Percentiles rank a stretch among this genome's conserved stretches.
Evolutionary conservation across 805 yeast genomes (phyloP).

Genomic region (Cyberlindnera maritima): DNA sequence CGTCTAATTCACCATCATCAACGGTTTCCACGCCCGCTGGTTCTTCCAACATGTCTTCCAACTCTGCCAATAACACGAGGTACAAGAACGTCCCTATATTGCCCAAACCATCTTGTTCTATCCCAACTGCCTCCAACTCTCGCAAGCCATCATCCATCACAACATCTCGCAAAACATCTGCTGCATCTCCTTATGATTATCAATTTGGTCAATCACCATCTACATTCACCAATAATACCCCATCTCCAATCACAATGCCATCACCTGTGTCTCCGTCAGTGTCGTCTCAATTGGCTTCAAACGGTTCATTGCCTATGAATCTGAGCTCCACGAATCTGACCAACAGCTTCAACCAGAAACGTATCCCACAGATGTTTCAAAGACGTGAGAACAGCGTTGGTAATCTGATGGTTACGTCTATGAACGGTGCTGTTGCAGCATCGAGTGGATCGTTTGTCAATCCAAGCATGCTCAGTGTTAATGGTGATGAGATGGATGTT

Average conservation of each 20-base stretch:
- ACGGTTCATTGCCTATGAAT: slow-evolving; percentile 21
- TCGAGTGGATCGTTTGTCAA: slow-evolving; percentile 9
- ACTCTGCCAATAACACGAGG: slow-evolving; percentile 10
- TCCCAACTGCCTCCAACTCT: slow-evolving; percentile 4
- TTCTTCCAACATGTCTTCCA: not conserved
- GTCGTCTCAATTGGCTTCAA: slow-evolving; percentile 7
- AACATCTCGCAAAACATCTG: slow-evolving; percentile 8
- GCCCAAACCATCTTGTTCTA: slow-evolving; percentile 27
- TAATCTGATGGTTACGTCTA: not conserved
- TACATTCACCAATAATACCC: slow-evolving; percentile 19
- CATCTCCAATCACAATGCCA: slow-evolving; percentile 27
- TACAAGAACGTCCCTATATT: slow-evolving; percentile 29
- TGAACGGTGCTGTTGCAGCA: not conserved
- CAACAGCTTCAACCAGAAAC: slow-evolving; percentile 27
- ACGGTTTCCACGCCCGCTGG: slow-evolving; percentile 11
- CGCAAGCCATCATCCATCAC: slow-evolving; percentile 5
- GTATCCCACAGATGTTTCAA: slow-evolving; percentile 28
- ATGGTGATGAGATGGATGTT: slow-evolving; percentile 18
- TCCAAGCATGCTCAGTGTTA: slow-evolving; percentile 15
- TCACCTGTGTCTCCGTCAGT: slow-evolving; percentile 28
- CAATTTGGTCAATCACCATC: slow-evolving; percentile 19
- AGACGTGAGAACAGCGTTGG: slow-evolving; percentile 11
- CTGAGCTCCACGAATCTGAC: slow-evolving; percentile 24
- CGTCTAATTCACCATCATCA: slow-evolving; percentile 23
- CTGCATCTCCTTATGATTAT: slow-evolving; percentile 20